Evolutionary conservation across 2,329 filamentous ascomycete genomes (phyloP), one percentile per base, ranked within the genome.

Genomic region (Epichloe sp.): DNA sequence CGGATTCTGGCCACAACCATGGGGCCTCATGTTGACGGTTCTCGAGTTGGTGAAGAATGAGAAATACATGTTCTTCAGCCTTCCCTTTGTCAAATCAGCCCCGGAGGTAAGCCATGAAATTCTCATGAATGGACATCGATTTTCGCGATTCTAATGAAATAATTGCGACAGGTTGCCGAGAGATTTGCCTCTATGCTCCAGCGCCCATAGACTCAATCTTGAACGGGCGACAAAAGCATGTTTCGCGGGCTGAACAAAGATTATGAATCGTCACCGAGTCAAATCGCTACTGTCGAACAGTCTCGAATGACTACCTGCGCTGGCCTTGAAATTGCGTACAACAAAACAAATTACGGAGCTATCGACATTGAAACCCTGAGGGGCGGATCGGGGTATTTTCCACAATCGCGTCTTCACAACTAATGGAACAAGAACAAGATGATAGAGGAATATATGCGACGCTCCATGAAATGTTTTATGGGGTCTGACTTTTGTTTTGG

Each of bases 1-100:
- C 53, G 86, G 88, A 21, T 88, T 88, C 65, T 88, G 90, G 71
- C 91, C 91, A 49, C 91, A 97, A 65, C 91, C 94, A 17, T 97
- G 91, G 91, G 94, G 94, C 12, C 72, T 98, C 43, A 83, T 96
- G 64, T 83, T 90, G 55, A 91, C 89, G 37, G 78, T 95, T 54
- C 72, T 93, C 56, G 93, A 97, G 71, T 77, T 98, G 52, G 76
- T 95, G 58, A 94, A 95, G 74, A 96, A 95, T 65, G 83, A 86
- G 50, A 87, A 83, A 63, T 94, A 91, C 67, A 82, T 82, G 62
- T 95, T 98, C 74, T 97, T 94, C 73, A 87, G 93, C 48, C 76
- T 95, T 58, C 86, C 88, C 26, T 96, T 95, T 61, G 86, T 97
- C 69, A 94, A 95, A 73, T 79, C 84, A 57, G 81, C 85, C 58